Percentiles rank a stretch among this genome's conserved stretches.
These are phyloP conservation scores for Podaxis rugospora DNA, from an alignment of 768 basidiomycete genomes.

Conservation along the genomic window DNA sequence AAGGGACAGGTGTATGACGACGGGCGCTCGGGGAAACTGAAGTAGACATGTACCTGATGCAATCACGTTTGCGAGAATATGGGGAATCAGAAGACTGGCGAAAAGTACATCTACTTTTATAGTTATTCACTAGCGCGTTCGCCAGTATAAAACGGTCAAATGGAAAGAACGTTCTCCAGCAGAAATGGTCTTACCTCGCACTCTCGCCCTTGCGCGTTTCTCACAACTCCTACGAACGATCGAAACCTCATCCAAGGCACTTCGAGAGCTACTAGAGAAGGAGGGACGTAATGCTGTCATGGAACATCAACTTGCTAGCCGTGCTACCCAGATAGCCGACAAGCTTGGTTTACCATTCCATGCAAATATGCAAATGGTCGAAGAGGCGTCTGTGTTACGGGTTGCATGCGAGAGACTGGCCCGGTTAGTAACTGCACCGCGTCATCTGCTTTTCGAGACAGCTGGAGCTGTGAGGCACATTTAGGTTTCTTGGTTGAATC, in stretches of 20 bases:
- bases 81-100: too few species aligned
- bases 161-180: not conserved
- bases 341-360: not conserved
- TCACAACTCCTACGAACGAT: not conserved
- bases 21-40: too few species aligned
- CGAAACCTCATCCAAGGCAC: not conserved
- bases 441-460: not conserved
- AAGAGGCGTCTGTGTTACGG: not conserved
- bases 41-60: too few species aligned
- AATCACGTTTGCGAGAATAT: too few species aligned
- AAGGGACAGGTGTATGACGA: too few species aligned
- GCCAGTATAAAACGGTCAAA: not conserved
- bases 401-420: not conserved
- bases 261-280: not conserved
- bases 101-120: too few species aligned
- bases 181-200: not conserved
- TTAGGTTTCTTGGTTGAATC: not conserved
- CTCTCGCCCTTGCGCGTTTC: not conserved
- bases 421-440: not conserved
- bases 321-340: not conserved
- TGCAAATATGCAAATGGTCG: not conserved
- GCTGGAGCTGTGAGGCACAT: not conserved
- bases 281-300: not conserved
- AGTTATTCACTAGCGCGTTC: too few species aligned
- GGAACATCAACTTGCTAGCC: not conserved